phyloP scores from a whole-genome alignment of 805 yeast genomes.

The Candida germanica region DNA sequence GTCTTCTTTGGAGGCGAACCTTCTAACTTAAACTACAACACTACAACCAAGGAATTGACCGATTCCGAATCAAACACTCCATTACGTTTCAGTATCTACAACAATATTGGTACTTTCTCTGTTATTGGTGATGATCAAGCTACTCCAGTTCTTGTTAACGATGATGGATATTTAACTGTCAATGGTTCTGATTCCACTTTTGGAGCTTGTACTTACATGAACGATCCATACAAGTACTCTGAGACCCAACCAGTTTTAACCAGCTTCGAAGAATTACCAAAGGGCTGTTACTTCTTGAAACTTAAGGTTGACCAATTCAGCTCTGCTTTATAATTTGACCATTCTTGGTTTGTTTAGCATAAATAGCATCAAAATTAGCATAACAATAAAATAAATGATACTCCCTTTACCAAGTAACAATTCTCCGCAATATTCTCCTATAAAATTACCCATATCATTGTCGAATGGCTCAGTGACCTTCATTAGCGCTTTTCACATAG shows the following conservation, averaged over 20 bases:
- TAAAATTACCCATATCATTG: no score
- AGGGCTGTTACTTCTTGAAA: slow-evolving; percentile 3
- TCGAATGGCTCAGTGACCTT: no score
- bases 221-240: slow-evolving; percentile 29
- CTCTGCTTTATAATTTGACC: neutral
- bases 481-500: no score
- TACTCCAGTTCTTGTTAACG: slow-evolving; percentile 4
- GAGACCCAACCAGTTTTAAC: slow-evolving; percentile 5
- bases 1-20: slow-evolving; percentile 26
- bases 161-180: slow-evolving; percentile 15
- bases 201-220: slow-evolving; percentile 24
- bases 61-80: slow-evolving; percentile 2
- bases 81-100: slow-evolving; percentile 6
- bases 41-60: neutral
- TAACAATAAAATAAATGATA: no score
- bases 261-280: slow-evolving; percentile 2
- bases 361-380: no score
- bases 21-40: slow-evolving; percentile 3
- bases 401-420: no score
- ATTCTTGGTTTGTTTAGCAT: no score
- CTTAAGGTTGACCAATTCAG: slow-evolving; percentile 2
- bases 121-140: slow-evolving; percentile 4
- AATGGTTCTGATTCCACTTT: slow-evolving; percentile 18
- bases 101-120: slow-evolving; percentile 6
- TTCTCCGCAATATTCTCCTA: no score